Percentiles rank a stretch among this genome's conserved stretches.
These are phyloP conservation scores for Francoa sonchifolia DNA, from an alignment of 441 rosid genomes.

Conservation along the genomic window DNA sequence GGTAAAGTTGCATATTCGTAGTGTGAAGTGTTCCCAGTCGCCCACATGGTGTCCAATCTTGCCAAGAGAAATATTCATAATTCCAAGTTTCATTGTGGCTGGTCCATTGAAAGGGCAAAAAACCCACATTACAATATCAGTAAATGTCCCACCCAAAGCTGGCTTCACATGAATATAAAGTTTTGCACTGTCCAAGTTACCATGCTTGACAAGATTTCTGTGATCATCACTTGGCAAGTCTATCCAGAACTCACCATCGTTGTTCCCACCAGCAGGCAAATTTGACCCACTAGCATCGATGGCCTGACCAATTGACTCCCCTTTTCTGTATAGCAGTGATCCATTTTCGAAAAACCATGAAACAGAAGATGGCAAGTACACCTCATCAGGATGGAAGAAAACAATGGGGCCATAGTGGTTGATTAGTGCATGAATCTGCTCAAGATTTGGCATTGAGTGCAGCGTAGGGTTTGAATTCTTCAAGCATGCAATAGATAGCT, in stretches of 20 bases:
- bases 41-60: constrained; percentile 76
- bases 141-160: constrained; percentile 64
- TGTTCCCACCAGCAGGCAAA: constrained; percentile 51
- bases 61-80: constrained; percentile 28
- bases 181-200: constrained; percentile 55
- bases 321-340: constrained; percentile 36
- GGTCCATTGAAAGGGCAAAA: constrained; percentile 89
- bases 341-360: constrained; percentile 67
- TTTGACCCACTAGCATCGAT: constrained; percentile 50
- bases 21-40: constrained; percentile 91
- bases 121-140: constrained; percentile 75
- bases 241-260: constrained; percentile 66
- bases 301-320: constrained; percentile 24
- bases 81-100: constrained; percentile 52
- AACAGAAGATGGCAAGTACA: constrained; percentile 67
- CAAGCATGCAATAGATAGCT: constrained; percentile 34
- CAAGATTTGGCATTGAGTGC: constrained; percentile 59
- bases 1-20: constrained; percentile 59
- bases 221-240: constrained; percentile 43
- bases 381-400: constrained; percentile 64
- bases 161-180: constrained; percentile 73
- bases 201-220: constrained; percentile 30
- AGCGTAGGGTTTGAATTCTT: constrained; percentile 39
- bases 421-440: constrained; percentile 55
- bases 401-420: constrained; percentile 60